Percentiles rank a stretch among this genome's conserved stretches.
Conservation (phyloP, 768 basidiomycete genomes). For the Sutorius australiensis region DNA sequence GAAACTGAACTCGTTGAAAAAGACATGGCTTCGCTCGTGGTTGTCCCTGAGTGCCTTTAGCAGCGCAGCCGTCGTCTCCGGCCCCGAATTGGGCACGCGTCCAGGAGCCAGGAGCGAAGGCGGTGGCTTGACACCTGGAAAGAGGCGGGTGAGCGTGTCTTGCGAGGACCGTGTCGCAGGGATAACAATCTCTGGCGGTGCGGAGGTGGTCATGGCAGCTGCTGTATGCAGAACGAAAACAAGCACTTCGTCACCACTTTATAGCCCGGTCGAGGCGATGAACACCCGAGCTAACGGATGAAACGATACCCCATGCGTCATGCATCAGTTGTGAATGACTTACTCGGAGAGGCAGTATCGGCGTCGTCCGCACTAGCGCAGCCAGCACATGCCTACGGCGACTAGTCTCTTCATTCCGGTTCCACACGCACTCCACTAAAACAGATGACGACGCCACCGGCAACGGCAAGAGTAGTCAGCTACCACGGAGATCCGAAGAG, state of each 20-base stretch:
- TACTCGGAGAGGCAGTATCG: background rate
- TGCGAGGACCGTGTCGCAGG: constrained; percentile 19
- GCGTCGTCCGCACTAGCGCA: background rate
- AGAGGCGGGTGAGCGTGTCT: constrained; percentile 27
- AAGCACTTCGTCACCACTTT: constrained; percentile 1
- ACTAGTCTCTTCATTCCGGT: background rate
- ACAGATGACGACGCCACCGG: background rate
- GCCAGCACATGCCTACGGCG: background rate
- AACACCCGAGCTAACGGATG: background rate
- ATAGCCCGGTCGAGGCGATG: constrained; percentile 6
- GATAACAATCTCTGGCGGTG: constrained; percentile 22
- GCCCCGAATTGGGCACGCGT: constrained; percentile 35
- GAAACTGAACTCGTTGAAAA: constrained; percentile 43
- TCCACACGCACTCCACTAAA: background rate
- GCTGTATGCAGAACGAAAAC: background rate
- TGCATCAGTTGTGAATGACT: background rate
- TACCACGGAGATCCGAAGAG: background rate
- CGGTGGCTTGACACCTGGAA: constrained; percentile 28
- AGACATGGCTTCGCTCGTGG: constrained; percentile 50
- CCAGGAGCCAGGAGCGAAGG: constrained; percentile 36
- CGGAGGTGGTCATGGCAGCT: constrained; percentile 22
- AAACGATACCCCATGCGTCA: background rate
- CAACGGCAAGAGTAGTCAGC: background rate
- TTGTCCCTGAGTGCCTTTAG: constrained; percentile 46
- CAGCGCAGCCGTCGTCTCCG: constrained; percentile 38